Percentiles rank a stretch among this genome's conserved stretches.
Evolutionary conservation across 78 protist species (phyloP).

Genomic region (Dictyostelium capitatum): DNA sequence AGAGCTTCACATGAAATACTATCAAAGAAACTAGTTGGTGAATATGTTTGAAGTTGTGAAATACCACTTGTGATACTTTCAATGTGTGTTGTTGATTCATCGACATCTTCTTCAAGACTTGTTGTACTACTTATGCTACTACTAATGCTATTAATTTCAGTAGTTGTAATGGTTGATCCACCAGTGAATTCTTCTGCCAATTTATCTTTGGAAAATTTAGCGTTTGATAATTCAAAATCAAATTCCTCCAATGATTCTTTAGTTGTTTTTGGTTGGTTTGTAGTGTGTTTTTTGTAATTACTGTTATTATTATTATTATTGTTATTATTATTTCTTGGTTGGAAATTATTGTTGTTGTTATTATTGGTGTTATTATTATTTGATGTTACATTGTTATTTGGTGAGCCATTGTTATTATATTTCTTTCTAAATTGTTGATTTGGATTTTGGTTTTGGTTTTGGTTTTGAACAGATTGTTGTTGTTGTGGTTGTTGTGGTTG

Average conservation of each 20-base stretch:
- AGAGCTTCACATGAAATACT: slow-evolving; percentile 67
- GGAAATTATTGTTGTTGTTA: not conserved
- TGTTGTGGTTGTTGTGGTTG: slow-evolving; percentile 7
- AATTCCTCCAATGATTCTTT: slow-evolving; percentile 65
- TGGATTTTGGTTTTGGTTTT: not conserved
- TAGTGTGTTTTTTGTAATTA: slow-evolving; percentile 13
- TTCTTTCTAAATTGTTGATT: slow-evolving; percentile 44
- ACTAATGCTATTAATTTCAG: not conserved
- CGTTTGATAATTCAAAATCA: slow-evolving; percentile 61
- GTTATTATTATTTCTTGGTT: not conserved
- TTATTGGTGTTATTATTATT: not conserved
- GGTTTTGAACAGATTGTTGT: not conserved
- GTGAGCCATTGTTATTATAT: not conserved
- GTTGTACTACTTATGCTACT: not conserved
- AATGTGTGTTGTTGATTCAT: not conserved
- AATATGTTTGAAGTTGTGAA: slow-evolving; percentile 15
- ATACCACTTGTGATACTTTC: slow-evolving; percentile 43
- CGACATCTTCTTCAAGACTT: not conserved
- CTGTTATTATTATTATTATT: too few species aligned
- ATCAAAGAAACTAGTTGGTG: slow-evolving; percentile 76
- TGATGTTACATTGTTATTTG: slow-evolving; percentile 21
- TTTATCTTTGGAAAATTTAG: slow-evolving; percentile 66
- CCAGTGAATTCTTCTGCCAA: slow-evolving; percentile 61
- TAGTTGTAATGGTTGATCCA: not conserved
- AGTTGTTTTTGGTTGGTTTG: slow-evolving; percentile 6